Evolutionary conservation across 179 eudicot species (phyloP), one percentile per base, ranked within the genome.

Genomic region (Drosera spatulata): DNA sequence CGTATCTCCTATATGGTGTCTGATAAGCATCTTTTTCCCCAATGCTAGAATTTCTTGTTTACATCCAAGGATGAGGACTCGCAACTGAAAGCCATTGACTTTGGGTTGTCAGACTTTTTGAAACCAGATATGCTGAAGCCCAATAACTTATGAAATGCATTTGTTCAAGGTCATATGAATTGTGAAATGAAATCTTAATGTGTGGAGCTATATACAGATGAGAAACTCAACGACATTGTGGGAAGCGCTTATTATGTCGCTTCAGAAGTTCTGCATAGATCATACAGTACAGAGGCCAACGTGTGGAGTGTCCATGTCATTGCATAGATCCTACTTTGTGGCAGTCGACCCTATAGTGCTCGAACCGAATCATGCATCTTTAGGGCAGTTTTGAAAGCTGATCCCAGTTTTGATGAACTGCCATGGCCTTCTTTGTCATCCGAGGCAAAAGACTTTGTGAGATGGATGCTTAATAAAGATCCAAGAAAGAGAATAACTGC

Each of bases 201-300:
- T 55, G 33, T 47, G 15, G 56, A 41, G 5, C 48, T 58, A 39
- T 70, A 61, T 63, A 62, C 85, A 78, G 85, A 80, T 66, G 78
- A 78, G 66, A 80, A 63, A 52, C 75, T 81, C 12, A 76, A 74
- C 44, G 89, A 83, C 59, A 76, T 83, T 63, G 83, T 83, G 40
- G 89, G 88, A 68, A 80, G 85, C 69, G 85, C 82, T 45, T 83
- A 78, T 56, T 83, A 83, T 22, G 88, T 83, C 45, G 88, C 88
- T 53, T 85, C 88, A 33, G 88, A 83, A 74, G 88, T 83, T 62
- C 63, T 83, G 49, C 79, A 67, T 50, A 78, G 81, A 70, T 77
- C 79, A 49, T 80, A 83, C 54, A 46, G 73, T 56, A 83, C 79
- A 49, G 85, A 83, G 68, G 81, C 88, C 3, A 85, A 80, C 62